phyloP scores from a whole-genome alignment of 2,329 filamentous ascomycete species.

The Xylariaceae sp. region DNA sequence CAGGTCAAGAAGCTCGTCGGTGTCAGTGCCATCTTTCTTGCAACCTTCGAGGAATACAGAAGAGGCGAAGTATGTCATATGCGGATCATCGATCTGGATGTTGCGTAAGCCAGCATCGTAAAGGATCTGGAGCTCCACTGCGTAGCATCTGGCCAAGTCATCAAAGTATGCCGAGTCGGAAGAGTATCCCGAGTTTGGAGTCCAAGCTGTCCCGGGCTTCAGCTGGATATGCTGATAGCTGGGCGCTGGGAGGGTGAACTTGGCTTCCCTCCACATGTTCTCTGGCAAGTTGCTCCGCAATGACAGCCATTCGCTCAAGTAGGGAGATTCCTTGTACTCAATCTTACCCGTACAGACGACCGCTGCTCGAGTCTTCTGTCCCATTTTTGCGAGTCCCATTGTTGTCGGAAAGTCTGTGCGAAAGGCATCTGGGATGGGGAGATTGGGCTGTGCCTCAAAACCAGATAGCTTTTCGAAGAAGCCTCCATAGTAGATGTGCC shows the following conservation, averaged over 20 bases:
- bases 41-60: slow-evolving; percentile 52
- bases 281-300: slow-evolving; percentile 43
- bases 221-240: slow-evolving; percentile 63
- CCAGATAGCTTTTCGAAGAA: slow-evolving; percentile 44
- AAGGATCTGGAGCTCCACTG: slow-evolving; percentile 45
- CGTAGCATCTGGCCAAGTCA: slow-evolving; percentile 50
- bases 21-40: slow-evolving; percentile 50
- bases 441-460: slow-evolving; percentile 49
- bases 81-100: slow-evolving; percentile 53
- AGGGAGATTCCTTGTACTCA: slow-evolving; percentile 36
- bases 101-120: slow-evolving; percentile 49
- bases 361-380: slow-evolving; percentile 30
- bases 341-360: slow-evolving; percentile 33
- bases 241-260: slow-evolving; percentile 58
- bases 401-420: slow-evolving; percentile 43
- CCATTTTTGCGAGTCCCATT: slow-evolving; percentile 32
- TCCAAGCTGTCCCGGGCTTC: slow-evolving; percentile 46
- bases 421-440: slow-evolving; percentile 59
- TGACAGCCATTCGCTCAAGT: slow-evolving; percentile 27
- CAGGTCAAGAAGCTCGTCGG: slow-evolving; percentile 48
- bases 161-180: slow-evolving; percentile 49
- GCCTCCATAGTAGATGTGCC: slow-evolving; percentile 45
- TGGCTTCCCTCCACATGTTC: slow-evolving; percentile 55
- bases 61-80: slow-evolving; percentile 54
- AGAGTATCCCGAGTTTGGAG: slow-evolving; percentile 39